A percentile compares a stretch with the other conserved stretches of the same genome.
phyloP scores from a whole-genome alignment of 306 rosid species.

The Cicer cuneatum region DNA sequence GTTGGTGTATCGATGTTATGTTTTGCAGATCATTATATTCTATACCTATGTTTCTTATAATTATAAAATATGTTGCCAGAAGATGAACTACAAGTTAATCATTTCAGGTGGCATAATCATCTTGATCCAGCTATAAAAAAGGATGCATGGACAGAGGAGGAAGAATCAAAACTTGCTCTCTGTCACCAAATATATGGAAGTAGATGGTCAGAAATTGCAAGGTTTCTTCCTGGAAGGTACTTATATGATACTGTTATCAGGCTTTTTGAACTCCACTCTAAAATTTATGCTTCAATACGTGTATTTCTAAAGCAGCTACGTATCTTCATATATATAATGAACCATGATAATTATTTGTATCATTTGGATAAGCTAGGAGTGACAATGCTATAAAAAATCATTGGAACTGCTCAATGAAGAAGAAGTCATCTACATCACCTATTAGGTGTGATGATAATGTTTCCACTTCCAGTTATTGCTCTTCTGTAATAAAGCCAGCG shows the following conservation, averaged over 20 bases:
- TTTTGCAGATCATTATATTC: neutral
- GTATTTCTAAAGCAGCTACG: slow-evolving; percentile 1
- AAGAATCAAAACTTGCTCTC: slow-evolving; percentile 52
- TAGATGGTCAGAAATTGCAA: slow-evolving; percentile 77
- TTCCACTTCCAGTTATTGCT: slow-evolving; percentile 29
- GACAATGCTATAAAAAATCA: slow-evolving; percentile 72
- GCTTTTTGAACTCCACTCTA: neutral
- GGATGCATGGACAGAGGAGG: slow-evolving; percentile 66
- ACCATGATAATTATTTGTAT: slow-evolving; percentile 6
- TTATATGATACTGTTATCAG: neutral
- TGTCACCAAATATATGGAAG: slow-evolving; percentile 60
- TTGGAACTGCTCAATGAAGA: slow-evolving; percentile 70
- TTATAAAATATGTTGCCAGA: slow-evolving; percentile 11
- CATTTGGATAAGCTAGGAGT: slow-evolving; percentile 53
- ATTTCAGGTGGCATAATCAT: slow-evolving; percentile 74
- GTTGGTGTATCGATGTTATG: neutral
- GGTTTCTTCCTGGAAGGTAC: slow-evolving; percentile 77
- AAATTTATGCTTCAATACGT: neutral
- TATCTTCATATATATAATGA: neutral
- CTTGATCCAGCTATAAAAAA: slow-evolving; percentile 62
- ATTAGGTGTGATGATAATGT: slow-evolving; percentile 35
- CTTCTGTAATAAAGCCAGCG: slow-evolving; percentile 30
- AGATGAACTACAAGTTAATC: slow-evolving; percentile 10
- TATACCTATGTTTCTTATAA: neutral
- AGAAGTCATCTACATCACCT: slow-evolving; percentile 50